These are phyloP conservation scores for Blastobotrys proliferans DNA, from an alignment of 1,139 yeast species.

Conservation along the genomic window DNA sequence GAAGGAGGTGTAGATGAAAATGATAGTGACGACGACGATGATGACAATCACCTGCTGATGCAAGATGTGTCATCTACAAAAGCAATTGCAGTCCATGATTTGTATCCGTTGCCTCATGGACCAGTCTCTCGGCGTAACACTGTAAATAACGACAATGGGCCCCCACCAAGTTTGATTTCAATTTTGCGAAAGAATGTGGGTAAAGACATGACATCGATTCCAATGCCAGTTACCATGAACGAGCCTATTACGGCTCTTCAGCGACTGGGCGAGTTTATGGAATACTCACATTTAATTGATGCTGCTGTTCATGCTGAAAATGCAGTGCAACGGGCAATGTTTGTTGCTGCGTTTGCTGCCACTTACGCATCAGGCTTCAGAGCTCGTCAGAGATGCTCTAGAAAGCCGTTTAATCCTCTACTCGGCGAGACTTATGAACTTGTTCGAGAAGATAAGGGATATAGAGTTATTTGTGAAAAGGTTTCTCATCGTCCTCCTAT, in stretches of 20 bases:
- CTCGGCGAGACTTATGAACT: constrained; percentile 84
- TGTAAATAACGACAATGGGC: constrained; percentile 9
- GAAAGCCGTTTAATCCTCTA: constrained; percentile 92
- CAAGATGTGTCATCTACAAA: constrained; percentile 8
- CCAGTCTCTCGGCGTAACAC: constrained; percentile 54
- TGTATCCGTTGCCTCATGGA: constrained; percentile 13
- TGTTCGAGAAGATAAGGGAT: constrained; percentile 71
- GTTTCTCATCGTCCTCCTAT: constrained; percentile 80
- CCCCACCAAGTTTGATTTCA: constrained; percentile 77
- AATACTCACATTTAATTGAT: constrained; percentile 64
- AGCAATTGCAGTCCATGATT: constrained; percentile 8
- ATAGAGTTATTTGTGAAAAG: constrained; percentile 70
- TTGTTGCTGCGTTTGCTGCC: constrained; percentile 81
- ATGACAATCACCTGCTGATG: constrained; percentile 23
- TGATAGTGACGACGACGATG: constrained; percentile 15
- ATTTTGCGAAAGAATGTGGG: constrained; percentile 88
- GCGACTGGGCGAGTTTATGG: constrained; percentile 72
- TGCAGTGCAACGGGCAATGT: constrained; percentile 52
- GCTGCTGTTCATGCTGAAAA: constrained; percentile 47
- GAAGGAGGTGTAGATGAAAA: constrained; percentile 19
- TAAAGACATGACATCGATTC: constrained; percentile 76
- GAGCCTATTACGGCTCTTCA: constrained; percentile 87
- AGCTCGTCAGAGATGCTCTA: constrained; percentile 64
- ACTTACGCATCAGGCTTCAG: constrained; percentile 68
- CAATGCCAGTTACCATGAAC: constrained; percentile 93